These are phyloP conservation scores for Chalaropsis thielavioides DNA, from an alignment of 2,329 filamentous ascomycete genomes.

Conservation along the genomic window DNA sequence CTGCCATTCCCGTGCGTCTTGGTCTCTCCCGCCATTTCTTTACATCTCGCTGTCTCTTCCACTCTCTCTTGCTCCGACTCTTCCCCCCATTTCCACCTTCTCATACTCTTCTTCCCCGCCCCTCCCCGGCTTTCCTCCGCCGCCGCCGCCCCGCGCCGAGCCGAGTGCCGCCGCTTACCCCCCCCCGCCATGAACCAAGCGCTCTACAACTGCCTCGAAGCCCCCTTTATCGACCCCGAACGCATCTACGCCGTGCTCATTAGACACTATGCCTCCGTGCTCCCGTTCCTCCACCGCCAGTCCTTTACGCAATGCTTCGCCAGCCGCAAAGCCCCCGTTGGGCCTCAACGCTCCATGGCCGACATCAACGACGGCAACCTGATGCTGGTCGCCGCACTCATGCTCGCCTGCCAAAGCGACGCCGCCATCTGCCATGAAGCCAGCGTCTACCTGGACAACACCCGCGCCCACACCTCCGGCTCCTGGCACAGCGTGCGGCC, in stretches of 20 bases:
- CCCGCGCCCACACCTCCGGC: not conserved
- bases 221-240: not conserved
- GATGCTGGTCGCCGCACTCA: not conserved
- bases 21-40: not conserved
- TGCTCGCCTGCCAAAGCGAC: constrained; percentile 9
- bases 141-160: not conserved
- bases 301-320: not conserved
- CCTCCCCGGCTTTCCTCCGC: too few species aligned
- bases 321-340: not conserved
- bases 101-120: not conserved
- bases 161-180: not conserved
- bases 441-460: not conserved
- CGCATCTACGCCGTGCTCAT: not conserved
- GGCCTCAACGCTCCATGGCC: not conserved
- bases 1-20: not conserved
- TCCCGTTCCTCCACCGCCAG: constrained; percentile 4
- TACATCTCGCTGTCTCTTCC: not conserved
- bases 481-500: not conserved
- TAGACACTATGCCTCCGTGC: not conserved
- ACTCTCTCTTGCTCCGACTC: too few species aligned
- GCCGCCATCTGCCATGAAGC: not conserved
- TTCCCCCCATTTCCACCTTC: not conserved
- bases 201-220: not conserved
- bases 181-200: not conserved
- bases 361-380: not conserved